Percentiles rank a stretch among this genome's conserved stretches.
phyloP scores from a whole-genome alignment of 257 asterid genomes.

The Gynochthodes officinalis region DNA sequence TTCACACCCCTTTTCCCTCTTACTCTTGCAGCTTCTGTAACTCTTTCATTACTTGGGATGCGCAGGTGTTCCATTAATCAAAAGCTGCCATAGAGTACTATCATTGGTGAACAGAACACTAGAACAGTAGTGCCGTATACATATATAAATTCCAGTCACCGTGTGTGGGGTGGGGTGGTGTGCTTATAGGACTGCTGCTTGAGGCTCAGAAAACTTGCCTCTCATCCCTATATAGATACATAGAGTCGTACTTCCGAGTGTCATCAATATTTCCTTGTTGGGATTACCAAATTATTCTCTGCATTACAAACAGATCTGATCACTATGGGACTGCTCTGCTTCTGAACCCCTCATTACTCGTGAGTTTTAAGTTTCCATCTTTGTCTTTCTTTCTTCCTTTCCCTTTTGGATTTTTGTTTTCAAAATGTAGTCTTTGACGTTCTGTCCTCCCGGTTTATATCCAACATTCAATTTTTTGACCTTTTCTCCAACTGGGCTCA shows the following conservation, averaged over 20 bases:
- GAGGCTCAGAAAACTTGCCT: background rate
- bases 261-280: constrained; percentile 29
- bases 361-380: constrained; percentile 14
- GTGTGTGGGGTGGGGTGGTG: background rate
- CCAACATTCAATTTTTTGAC: constrained; percentile 1
- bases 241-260: constrained; percentile 19
- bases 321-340: constrained; percentile 5
- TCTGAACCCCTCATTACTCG: constrained; percentile 13
- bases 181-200: constrained; percentile 2
- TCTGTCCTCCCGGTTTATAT: background rate
- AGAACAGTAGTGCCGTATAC: background rate
- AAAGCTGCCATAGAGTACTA: background rate
- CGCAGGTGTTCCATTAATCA: background rate
- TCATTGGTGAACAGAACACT: background rate
- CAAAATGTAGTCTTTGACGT: background rate
- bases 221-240: constrained; percentile 4
- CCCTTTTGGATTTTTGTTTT: background rate
- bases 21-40: constrained; percentile 2
- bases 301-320: constrained; percentile 36
- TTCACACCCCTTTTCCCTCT: background rate
- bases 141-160: background rate
- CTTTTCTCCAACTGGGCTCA: constrained; percentile 4
- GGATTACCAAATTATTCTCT: constrained; percentile 48
- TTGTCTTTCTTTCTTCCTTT: background rate
- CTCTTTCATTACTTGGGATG: constrained; percentile 3